Base-by-base conservation (phyloP, 306 rosid genomes). In the Arachis stenosperma region DNA sequence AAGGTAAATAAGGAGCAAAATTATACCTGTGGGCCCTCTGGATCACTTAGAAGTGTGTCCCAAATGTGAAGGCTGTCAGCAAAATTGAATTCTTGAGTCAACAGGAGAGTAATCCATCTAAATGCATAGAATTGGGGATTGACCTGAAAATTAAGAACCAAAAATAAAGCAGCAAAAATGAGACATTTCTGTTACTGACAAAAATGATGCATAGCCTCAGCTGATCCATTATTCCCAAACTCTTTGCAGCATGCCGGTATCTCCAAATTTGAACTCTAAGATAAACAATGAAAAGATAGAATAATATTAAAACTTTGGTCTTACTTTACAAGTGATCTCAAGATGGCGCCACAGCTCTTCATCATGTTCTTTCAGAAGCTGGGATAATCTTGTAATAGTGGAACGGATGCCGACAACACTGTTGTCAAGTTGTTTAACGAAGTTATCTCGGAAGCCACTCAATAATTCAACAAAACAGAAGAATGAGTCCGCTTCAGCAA, bases 291-390 rank as follows among this genome's bases (percentile, higher is more conserved):
- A 67, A 52, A 48, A 61, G 71, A 55, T 29, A 69, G 30, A 76
- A 46, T 51, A 61, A 50, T 37, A 58, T 27, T 15, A 62, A 67
- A 66, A 77, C 36, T 7, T 27, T 11, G 43, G 17, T 75, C 90
- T 80, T 90, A 91, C 99, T 83, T 95, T 95, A 66, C 97, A 91
- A 62, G 98, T 91, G 81, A 95, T 52, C 85, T 95, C 99, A 71
- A 95, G 99, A 84, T 95, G 99, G 81, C 98, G 99, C 99, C 99
- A 95, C 58, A 95, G 84, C 86, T 95, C 99, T 78, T 91, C 99
- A 78, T 95, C 99, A 54, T 95, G 96, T 83, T 91, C 92, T 84
- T 82, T 90, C 78, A 95, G 82, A 87, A 91, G 97, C 77, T 90
- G 97, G 50, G 99, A 95, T 81, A 95, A 75, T 68, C 77, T 90